Base-by-base conservation (phyloP, 441 rosid species). In the Croton setiger region DNA sequence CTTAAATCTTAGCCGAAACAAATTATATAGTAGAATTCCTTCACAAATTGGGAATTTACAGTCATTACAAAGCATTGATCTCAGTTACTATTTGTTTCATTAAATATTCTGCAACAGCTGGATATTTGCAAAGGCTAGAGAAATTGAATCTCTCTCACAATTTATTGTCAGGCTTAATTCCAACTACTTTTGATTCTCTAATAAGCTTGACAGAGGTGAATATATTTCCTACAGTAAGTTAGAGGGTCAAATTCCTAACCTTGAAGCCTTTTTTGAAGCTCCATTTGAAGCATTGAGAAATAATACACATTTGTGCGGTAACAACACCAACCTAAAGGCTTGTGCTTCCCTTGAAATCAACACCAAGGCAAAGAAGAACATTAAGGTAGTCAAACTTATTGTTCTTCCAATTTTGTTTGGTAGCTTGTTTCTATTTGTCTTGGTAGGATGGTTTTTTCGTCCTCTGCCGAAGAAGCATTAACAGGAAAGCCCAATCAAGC, bases 91-190 rank as follows among this genome's bases (percentile, higher is more conserved):
- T 36, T 63, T 31, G 4, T 64, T 64, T 0, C 5, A 0, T 4
- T 23, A 45, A n/a, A 48, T 11, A 64, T 64, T 1, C 53, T 62
- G 41, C 51, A 36, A 54, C 49, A 66, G 12, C 15, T 20, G 61
- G 61, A 20, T 1, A 21, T 13, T 4, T 68, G 65, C 41, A 37
- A 5, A 20, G 21, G 0, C 13, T 68, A 36, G 47, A 49, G 9
- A 51, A 3, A 8, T 7, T 58, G 8, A 59, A 59, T 35, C 57
- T 64, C 33, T 68, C 48, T 13, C 48, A 60, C 10, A 68, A 68
- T 23, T 45, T 33, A 0, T 57, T 68, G 12, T 59, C 72, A 3
- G 72, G 72, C 35, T 49, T 48, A 3, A 68, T 68, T 68, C 65
- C 72, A 54, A 0, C 5, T 0, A 37, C 21, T 7, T 66, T 66